Base-by-base conservation (phyloP, 257 asterid species). In the Ligustrum vulgare region DNA sequence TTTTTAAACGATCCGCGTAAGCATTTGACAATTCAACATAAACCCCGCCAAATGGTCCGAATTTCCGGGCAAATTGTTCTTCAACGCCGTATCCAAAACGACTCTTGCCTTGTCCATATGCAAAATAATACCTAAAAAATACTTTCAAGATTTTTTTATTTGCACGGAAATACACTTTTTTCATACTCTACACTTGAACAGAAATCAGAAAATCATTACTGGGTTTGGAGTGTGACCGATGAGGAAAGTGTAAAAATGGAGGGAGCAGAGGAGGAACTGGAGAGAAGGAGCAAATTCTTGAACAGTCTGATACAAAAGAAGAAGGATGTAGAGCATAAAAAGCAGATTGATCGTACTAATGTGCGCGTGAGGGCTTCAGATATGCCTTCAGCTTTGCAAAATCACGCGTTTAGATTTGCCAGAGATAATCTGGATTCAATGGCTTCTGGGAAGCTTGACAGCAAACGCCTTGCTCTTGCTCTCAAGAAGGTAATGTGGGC, bases 221-320 rank as follows among this genome's bases (percentile, higher is more conserved):
- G 78, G 22, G 62, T 72, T 72, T 58, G 33, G 8, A 45, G 66
- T 25, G 47, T 23, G 43, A 60, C 45, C 39, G 82, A 75, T 79
- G 82, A 73, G 72, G 72, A 58, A 22, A 32, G 12, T 47, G 49
- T 28, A 31, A 25, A 72, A 35, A 93, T 91, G 97, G 96, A 93
- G 80, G 91, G 90, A 80, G 98, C 96, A 47, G 97, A 87, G 74
- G 81, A 75, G 67, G 98, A 93, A 80, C 64, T 93, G 80, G 97
- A 93, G 84, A 87, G 96, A 78, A 91, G 98, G 72, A 93, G 96
- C 85, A 89, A 84, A 80, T 93, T 91, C 90, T 83, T 93, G 88
- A 89, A 77, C 84, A 85, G 94, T 75, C 84, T 93, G 71, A 91
- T 93, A 71, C 75, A 86, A 84, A 91, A 84, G 83, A 86, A 86